Evolutionary conservation across 2,329 filamentous ascomycete genomes (phyloP).

Genomic region (Cryphonectria naterciae): DNA sequence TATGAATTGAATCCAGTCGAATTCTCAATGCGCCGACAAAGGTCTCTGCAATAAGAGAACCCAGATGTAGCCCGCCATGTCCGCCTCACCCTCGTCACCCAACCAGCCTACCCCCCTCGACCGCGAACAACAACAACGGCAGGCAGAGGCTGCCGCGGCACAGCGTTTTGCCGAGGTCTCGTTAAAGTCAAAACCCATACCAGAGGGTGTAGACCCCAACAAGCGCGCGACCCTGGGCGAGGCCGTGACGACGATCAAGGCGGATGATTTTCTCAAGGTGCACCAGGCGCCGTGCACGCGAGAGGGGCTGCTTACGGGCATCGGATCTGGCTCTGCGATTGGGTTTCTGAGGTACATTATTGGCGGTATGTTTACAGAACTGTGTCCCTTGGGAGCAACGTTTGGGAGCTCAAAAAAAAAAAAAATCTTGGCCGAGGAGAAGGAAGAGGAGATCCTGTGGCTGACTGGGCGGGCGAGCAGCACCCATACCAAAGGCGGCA

Average conservation of each 20-base stretch:
- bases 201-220: constrained; percentile 28
- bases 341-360: constrained; percentile 76
- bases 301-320: constrained; percentile 81
- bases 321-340: constrained; percentile 75
- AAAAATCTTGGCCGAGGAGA: neutral
- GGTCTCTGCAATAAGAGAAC: neutral
- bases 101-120: neutral
- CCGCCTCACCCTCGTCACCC: constrained; percentile 13
- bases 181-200: constrained; percentile 26
- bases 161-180: constrained; percentile 30
- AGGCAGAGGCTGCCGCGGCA: constrained; percentile 26
- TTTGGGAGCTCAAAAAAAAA: neutral
- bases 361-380: constrained; percentile 58
- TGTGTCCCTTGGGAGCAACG: neutral
- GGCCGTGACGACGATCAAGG: constrained; percentile 68
- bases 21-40: neutral
- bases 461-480: constrained; percentile 33
- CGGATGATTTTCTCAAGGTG: constrained; percentile 71
- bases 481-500: constrained; percentile 66
- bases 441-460: neutral
- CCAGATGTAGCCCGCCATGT: constrained; percentile 13
- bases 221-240: constrained; percentile 53
- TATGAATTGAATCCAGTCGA: neutral
- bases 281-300: constrained; percentile 83
- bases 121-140: constrained; percentile 1